Percentiles rank a stretch among this genome's conserved stretches.
phyloP scores from a whole-genome alignment of 1,139 yeast genomes.

The Debaryomycetaceae sp. region DNA sequence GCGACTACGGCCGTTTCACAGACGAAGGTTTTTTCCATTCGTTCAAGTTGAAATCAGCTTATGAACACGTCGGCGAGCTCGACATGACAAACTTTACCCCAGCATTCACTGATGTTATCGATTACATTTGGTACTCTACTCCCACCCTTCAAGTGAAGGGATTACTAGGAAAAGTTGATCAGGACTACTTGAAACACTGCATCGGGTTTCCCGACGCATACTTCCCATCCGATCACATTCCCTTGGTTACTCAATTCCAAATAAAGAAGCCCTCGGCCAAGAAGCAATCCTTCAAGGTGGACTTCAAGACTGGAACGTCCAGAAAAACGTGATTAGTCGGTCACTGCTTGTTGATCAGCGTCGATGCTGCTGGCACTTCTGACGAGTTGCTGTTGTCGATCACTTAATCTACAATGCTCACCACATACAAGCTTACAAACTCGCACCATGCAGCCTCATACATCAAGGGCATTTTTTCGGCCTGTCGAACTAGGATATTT shows the following conservation, averaged over 20 bases:
- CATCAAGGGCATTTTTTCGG: no score
- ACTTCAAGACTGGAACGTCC: conserved; percentile 48
- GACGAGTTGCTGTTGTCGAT: no score
- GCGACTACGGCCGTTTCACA: conserved; percentile 89
- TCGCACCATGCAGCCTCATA: no score
- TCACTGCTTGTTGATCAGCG: no score
- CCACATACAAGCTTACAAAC: no score
- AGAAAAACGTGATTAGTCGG: conserved; percentile 38
- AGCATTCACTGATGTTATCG: conserved; percentile 87
- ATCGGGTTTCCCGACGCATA: conserved; percentile 94
- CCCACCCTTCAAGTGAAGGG: conserved; percentile 77
- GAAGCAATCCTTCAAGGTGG: conserved; percentile 50
- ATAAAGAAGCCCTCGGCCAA: conserved; percentile 48
- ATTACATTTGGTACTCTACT: conserved; percentile 93
- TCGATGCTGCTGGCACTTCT: no score
- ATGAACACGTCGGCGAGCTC: conserved; percentile 78
- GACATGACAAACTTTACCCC: conserved; percentile 96
- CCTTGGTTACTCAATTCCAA: conserved; percentile 73
- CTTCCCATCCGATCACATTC: conserved; percentile 93
- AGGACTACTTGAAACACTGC: conserved; percentile 66
- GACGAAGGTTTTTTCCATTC: conserved; percentile 84
- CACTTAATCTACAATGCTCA: no score
- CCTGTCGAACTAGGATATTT: no score
- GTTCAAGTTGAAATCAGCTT: conserved; percentile 81
- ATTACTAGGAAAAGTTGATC: conserved; percentile 79